Evolutionary conservation across 768 basidiomycete species (phyloP).

Genomic region (Coprinopsis sp.): DNA sequence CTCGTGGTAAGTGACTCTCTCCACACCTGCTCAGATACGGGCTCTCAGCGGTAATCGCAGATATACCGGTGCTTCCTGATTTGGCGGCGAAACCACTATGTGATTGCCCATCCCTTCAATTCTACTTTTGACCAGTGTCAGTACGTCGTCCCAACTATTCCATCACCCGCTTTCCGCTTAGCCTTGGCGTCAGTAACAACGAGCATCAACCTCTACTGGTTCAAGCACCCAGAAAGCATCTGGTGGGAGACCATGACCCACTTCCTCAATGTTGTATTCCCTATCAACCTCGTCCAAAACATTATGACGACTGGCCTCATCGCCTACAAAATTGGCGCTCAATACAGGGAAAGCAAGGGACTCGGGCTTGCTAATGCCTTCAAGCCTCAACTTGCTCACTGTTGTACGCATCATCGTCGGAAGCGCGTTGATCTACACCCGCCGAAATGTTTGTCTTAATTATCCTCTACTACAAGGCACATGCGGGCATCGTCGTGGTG

Average conservation of each 20-base stretch:
- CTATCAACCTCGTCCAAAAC: constrained; percentile 5
- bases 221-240: background rate
- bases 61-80: constrained; percentile 6
- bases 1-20: background rate
- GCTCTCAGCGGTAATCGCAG: background rate
- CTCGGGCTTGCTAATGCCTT: background rate
- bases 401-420: background rate
- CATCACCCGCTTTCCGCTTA: background rate
- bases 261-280: constrained; percentile 1
- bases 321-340: background rate
- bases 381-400: background rate
- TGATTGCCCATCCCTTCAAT: background rate
- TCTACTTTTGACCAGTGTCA: background rate
- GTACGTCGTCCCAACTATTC: background rate
- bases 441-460: background rate
- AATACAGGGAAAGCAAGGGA: background rate
- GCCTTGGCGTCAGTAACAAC: background rate
- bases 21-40: background rate
- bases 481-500: background rate
- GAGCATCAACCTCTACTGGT: background rate
- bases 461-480: background rate
- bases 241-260: background rate
- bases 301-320: constrained; percentile 5
- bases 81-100: background rate
- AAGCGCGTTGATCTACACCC: background rate